Base-by-base conservation (phyloP, 1,139 yeast species). In the Komagataea norvegica region DNA sequence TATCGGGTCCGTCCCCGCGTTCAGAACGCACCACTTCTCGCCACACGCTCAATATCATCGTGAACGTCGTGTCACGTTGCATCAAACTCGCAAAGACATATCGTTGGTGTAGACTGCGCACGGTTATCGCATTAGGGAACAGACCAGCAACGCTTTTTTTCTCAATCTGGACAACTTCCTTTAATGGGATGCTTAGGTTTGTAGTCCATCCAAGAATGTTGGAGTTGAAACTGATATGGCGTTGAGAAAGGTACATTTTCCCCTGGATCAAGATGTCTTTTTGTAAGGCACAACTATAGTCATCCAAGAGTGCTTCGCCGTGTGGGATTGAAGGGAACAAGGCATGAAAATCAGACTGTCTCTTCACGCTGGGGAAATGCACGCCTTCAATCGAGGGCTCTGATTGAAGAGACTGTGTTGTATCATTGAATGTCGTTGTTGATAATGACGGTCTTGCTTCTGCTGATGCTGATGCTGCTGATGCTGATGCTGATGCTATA, bases 191-290 rank as follows among this genome's bases (percentile, higher is more conserved):
- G n/a, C 71, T 58, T 21, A 81, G 56, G 45, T 77, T 75, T 7
- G 88, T 82, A 1, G 78, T 80, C 75, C 86, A 77, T 0, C 91
- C 91, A 39, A 83, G 62, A 40, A 83, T 78, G 48, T 81, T 82
- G 0, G 88, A 78, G 47, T 79, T 80, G 61, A 83, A 83, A 45
- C 84, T 76, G 13, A 82, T 60, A 48, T 72, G 73, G 37, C 67
- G 67, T 42, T 76, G 78, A 38, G 81, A 71, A 11, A 83, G 61
- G 54, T 77, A 82, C 64, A 83, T 60, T 48, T 79, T 69, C 7
- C 93, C 93, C 49, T 83, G 93, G 9, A 81, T 70, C 33, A 83
- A 62, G 21, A 83, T 79, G 54, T 83, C 91, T 47, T 76, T 77
- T 3, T 79, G 75, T 23, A 77, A 64, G 0, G 93, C 93, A 67